Percentiles rank a stretch among this genome's conserved stretches.
Conservation (phyloP, 345 rosid species). For the Sisymbrium altissimum region DNA sequence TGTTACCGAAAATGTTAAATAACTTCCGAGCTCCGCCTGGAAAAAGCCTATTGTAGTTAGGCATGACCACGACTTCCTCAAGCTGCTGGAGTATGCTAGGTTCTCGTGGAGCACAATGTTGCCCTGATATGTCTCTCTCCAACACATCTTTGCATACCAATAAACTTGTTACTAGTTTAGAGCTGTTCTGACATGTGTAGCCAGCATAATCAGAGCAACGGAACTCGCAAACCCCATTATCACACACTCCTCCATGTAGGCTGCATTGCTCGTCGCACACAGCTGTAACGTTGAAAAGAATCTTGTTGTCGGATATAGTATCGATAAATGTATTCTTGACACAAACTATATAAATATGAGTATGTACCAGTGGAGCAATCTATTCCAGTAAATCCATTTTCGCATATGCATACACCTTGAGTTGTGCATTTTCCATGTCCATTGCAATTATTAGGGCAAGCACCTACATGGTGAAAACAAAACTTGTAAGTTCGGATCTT, state of each 20-base stretch:
- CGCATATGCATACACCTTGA: constrained; percentile 72
- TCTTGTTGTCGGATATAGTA: neutral
- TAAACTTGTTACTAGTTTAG: constrained; percentile 72
- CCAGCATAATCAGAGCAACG: constrained; percentile 99
- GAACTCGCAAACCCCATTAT: constrained; percentile 96
- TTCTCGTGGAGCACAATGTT: constrained; percentile 96
- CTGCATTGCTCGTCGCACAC: constrained; percentile 98
- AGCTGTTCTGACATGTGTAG: constrained; percentile 95
- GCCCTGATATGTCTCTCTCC: constrained; percentile 67
- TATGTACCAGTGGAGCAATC: constrained; percentile 95
- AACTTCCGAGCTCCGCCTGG: constrained; percentile 87
- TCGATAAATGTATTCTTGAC: neutral
- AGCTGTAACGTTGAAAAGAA: constrained; percentile 46
- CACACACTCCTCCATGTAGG: constrained; percentile 99
- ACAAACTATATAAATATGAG: neutral
- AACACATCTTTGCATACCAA: constrained; percentile 83
- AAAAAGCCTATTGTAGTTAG: constrained; percentile 84
- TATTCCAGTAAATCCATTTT: constrained; percentile 74
- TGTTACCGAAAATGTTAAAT: constrained; percentile 70
- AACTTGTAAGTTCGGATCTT: constrained; percentile 1
- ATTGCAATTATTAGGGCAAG: constrained; percentile 83
- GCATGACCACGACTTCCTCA: constrained; percentile 96
- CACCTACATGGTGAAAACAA: constrained; percentile 44
- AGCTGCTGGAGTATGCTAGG: constrained; percentile 88
- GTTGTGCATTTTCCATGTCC: constrained; percentile 78